Base-by-base conservation (phyloP, 2,329 filamentous ascomycete species). In the Dothideomycetidae sp. region DNA sequence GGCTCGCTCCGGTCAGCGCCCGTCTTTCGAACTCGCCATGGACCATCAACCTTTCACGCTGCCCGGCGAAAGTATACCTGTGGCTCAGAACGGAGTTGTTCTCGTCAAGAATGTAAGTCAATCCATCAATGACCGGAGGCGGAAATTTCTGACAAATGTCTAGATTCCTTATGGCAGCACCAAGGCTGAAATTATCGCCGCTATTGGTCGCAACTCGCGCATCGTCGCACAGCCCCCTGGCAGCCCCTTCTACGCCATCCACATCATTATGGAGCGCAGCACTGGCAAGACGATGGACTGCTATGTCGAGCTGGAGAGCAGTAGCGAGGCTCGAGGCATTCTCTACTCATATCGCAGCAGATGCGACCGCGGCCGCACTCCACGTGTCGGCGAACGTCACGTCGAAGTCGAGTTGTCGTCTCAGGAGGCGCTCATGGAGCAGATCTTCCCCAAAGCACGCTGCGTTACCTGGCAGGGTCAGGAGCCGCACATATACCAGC, bases 211-310 rank as follows among this genome's bases (percentile, higher is more conserved):
- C 31, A 55, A 57, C 43, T 58, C 63, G 23, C 53, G 55, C 11
- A 48, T 63, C 23, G 46, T 65, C 12, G 46, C 50, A 16, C 42
- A 47, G 42, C 51, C 51, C 3, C 23, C 19, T 5, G 49, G 50
- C 17, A 46, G 50, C 4, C 45, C 54, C 4, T 67, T 63, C 17
- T 62, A 55, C 30, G 56, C 66, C 1, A 56, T 70, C n/a, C 68
- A 71, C 45, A 68, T 72, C 43, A 66, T 71, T 40, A 71, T 71
- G 67, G 68, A 72, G 43, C 64, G 67, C 14, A 60, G 63, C 14
- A 69, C 66, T n/a, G 66, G 64, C 12, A 71, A 71, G 54, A 71
- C 68, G 1, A 67, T 67, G 59, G 66, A 70, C 36, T 65, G 59
- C 42, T 72, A 59, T 44, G 57, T 68, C 28, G 68, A 72, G 39